Base-by-base conservation (phyloP, 2,329 filamentous ascomycete genomes). In the Fusarium albosuccineum region DNA sequence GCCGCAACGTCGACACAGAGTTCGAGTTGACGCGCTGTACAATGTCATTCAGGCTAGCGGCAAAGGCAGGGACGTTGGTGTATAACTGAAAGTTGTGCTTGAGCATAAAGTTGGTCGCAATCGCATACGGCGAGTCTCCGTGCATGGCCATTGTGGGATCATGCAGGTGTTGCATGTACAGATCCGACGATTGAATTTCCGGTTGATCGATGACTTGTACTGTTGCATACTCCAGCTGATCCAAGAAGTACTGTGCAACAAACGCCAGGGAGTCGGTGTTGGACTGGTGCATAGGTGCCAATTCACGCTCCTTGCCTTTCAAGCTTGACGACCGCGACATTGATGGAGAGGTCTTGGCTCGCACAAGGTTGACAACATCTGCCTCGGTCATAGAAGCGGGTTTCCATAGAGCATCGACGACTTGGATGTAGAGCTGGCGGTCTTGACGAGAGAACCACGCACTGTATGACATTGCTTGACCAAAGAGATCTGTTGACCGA, bases 341-440 rank as follows among this genome's bases (percentile, higher is more conserved):
- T 1, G 60, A 57, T 14, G 48, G 56, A n/a, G 59, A 57, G 17
- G 64, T 64, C 26, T 67, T 67, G 13, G 52, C 64, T 16, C 70
- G 70, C 16, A 79, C 48, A 6, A 77, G 66, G n/a, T 64, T 66
- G 13, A 70, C 57, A 11, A 81, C 62, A 9, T 78, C 75, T 4
- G 69, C 64, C 4, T 71, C 62, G 4, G 67, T 75, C 61, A 80
- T 75, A 33, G 68, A 68, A 8, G 71, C 66, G 2, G 85, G 84
- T 41, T 85, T 81, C 85, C 86, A 87, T 3, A 88, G 80, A 11
- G 75, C 70, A 30, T 76, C 71, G 3, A 82, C 82, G 11, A 86
- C 71, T 57, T 84, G 76, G 5, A 76, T 75, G 64, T 85, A 87
- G 5, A 74, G 60, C 11, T 74, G 62, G 22, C 74, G 74, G 30